Percentiles rank a stretch among this genome's conserved stretches.
Evolutionary conservation across 345 rosid species (phyloP).

Genomic region (Eucalyptus brandiana): DNA sequence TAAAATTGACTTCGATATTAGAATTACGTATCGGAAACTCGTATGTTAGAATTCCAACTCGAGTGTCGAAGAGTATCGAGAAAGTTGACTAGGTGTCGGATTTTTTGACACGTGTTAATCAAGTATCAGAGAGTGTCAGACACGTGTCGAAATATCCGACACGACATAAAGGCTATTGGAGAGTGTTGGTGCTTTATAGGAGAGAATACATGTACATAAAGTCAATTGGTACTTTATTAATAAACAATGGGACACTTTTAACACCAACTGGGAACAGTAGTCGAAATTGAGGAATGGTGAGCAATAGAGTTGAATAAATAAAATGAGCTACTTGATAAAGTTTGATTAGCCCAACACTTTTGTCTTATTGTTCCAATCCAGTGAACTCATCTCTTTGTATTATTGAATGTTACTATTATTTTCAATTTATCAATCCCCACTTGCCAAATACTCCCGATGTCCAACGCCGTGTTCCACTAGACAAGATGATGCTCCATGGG

Average conservation of each 20-base stretch:
- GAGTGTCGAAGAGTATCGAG: no score
- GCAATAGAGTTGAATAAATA: background rate
- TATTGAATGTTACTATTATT: background rate
- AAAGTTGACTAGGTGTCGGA: no score
- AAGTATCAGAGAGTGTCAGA: accelerated
- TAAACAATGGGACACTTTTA: background rate
- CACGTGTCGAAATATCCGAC: no score
- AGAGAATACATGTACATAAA: no score
- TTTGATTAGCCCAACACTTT: background rate
- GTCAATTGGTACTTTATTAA: background rate
- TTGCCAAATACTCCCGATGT: background rate
- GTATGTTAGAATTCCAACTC: no score
- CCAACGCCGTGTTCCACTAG: background rate
- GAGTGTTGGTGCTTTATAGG: background rate
- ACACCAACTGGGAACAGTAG: background rate
- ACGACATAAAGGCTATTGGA: no score
- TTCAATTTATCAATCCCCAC: background rate
- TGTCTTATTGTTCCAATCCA: background rate
- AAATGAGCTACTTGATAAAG: background rate
- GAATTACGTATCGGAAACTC: no score
- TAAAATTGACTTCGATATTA: no score
- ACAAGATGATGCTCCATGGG: background rate
- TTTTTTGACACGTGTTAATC: no score
- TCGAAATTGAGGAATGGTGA: background rate
- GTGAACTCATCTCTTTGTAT: background rate